Base-by-base conservation (phyloP, 768 basidiomycete species). In the Gyrodon lividus region DNA sequence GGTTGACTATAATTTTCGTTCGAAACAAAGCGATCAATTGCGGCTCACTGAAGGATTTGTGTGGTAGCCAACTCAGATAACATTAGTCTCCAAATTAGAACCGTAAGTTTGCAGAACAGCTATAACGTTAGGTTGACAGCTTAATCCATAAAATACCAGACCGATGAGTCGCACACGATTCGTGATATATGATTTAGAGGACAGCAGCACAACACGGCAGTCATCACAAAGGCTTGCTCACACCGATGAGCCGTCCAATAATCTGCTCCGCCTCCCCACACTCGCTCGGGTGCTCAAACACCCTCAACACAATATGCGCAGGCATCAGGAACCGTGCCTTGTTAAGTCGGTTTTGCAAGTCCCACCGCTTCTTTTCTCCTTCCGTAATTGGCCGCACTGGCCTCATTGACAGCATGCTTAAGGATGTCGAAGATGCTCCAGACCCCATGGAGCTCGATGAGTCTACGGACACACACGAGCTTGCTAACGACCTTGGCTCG, bases 271-370 rank as follows among this genome's bases (percentile, higher is more conserved):
- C 78, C 67, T 92, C 89, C 14, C 77, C 73, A 62, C 89, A 91
- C 59, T 92, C 87, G 55, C 59, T 70, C 9, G 90, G 84, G 37
- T 80, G 67, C 58, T 81, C 77, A 64, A 92, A 92, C 23, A 91
- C 65, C 46, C 87, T 76, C 61, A 92, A 66, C 17, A 72, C 67
- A 9, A 89, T 73, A 56, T 80, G 71, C 26, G 66, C 58, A 5
- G 87, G 84, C 60, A 89, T 79, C 62, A 76, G 68, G 55, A 71
- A 74, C 48, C 87, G 70, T 23, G 87, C 87, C 52, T 70, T 73
- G 70, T 81, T 81, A 48, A 92, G 77, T 28, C 89, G 72, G 57
- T 66, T 67, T 71, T 91, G 87, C 59, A 91, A 59, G 26, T 83
- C 81, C 51, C 65, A 55, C 54, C 81, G 72, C 70, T 71, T 80